Evolutionary conservation across 2,329 filamentous ascomycete species (phyloP).

Genomic region (Fusarium nanum): DNA sequence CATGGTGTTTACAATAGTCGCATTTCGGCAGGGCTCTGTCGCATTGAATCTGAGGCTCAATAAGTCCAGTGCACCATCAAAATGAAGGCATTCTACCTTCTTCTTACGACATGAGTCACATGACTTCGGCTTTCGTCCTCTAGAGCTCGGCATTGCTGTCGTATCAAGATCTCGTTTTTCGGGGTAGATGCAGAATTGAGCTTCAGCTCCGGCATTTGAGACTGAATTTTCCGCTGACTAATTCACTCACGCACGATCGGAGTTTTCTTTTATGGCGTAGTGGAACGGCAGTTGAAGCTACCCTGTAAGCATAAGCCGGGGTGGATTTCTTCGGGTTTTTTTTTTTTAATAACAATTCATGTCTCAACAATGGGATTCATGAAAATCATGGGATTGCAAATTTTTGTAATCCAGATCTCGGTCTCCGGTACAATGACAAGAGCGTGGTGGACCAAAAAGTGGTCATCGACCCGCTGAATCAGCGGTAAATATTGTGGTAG

Average conservation of each 20-base stretch:
- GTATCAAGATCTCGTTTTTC: neutral
- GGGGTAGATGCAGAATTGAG: neutral
- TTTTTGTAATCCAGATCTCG: neutral
- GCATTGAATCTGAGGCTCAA: neutral
- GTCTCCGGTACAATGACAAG: neutral
- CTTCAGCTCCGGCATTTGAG: no score
- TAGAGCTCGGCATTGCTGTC: neutral
- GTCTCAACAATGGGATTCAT: fast-evolving
- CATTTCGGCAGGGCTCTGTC: constrained; percentile 2
- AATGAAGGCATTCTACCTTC: neutral
- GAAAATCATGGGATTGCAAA: fast-evolving
- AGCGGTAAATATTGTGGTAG: neutral
- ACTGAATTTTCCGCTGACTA: neutral
- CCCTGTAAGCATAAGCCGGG: neutral
- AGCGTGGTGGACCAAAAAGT: neutral
- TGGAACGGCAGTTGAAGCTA: neutral
- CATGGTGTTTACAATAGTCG: constrained; percentile 7
- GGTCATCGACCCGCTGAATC: neutral
- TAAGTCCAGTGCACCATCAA: fast-evolving
- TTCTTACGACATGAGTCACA: constrained; percentile 18
- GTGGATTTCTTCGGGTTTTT: fast-evolving
- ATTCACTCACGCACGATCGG: no score
- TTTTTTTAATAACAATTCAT: no score
- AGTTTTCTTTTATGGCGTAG: no score
- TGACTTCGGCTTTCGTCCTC: constrained; percentile 2